Evolutionary conservation across 345 rosid species (phyloP), one percentile per base, ranked within the genome.

Genomic region (Lumnitzera littorea): DNA sequence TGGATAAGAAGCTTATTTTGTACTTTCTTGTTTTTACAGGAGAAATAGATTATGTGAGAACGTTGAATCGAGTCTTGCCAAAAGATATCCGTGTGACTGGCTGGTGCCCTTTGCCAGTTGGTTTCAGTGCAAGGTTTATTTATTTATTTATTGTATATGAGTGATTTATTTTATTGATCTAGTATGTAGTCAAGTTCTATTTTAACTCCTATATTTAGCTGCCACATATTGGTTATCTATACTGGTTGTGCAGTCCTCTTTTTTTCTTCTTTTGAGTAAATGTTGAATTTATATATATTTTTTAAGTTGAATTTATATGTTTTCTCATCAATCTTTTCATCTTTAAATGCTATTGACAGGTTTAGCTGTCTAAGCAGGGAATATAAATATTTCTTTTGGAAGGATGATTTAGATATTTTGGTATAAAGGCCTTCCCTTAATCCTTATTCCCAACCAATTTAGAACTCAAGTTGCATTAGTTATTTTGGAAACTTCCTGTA

Each of bases 31-130:
- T 61, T 62, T 74, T 72, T 51, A 59, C 80, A 84, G 84, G 69
- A 64, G 98, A 92, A 82, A 81, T 87, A 69, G 98, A 90, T 72
- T 92, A 92, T 65, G 95, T 89, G 67, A 81, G 83, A 77, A 81
- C 84, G 58, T 74, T 89, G 73, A 89, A 92, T 79, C 88, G 94
- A 65, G 91, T 72, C 70, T 91, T 92, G 67, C 98, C 97, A 55
- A 80, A 79, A 51, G 97, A 92, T 75, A 87, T 89, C 65, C 90
- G 91, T 67, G 80, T 89, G 55, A 61, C 81, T 20, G 97, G 97
- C 71, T 92, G 98, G 98, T 81, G 88, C 80, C 91, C 98, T 27
- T 86, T 70, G 79, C 84, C 96, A 68, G 25, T 59, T 65, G 96
- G 74, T 78, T 92, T 92, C 76, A 86, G 80, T 72, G 97, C 98